Percentiles rank a stretch among this genome's conserved stretches.
phyloP scores from a whole-genome alignment of 345 rosid species.

The Citrus cavaleriei region DNA sequence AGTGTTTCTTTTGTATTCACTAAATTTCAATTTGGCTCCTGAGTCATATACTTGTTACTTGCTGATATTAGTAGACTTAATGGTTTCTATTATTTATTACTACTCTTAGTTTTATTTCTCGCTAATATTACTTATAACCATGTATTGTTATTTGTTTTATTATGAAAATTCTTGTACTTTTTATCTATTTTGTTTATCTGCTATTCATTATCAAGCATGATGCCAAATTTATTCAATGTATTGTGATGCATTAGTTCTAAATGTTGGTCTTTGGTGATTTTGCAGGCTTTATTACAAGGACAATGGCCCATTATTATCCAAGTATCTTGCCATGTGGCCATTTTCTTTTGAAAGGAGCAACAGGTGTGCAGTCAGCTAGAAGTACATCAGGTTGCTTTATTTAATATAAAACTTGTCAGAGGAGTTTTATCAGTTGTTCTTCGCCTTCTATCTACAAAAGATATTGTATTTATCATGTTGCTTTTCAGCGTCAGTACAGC shows the following conservation, averaged over 20 bases:
- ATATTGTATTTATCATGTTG: constrained; percentile 23
- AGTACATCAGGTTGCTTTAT: constrained; percentile 50
- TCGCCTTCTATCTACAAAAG: constrained; percentile 13
- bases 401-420: constrained; percentile 8
- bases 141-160: not conserved
- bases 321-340: constrained; percentile 24
- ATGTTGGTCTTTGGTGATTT: constrained; percentile 3
- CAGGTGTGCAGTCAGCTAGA: constrained; percentile 25
- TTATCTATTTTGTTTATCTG: not conserved
- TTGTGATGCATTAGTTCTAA: not conserved
- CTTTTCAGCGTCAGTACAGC: constrained; percentile 68
- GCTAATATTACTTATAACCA: not conserved
- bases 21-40: no score
- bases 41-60: no score
- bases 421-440: constrained; percentile 1
- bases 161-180: not conserved
- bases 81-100: not conserved
- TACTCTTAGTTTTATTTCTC: not conserved
- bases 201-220: not conserved
- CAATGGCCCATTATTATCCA: constrained; percentile 27
- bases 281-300: constrained; percentile 48
- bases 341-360: constrained; percentile 15
- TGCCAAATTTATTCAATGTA: not conserved
- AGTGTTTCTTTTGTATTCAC: no score
- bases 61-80: no score